A percentile compares a stretch with the other conserved stretches of the same genome.
These are phyloP conservation scores for Didymella pomorum DNA, from an alignment of 2,329 filamentous ascomycete genomes.

Conservation along the genomic window DNA sequence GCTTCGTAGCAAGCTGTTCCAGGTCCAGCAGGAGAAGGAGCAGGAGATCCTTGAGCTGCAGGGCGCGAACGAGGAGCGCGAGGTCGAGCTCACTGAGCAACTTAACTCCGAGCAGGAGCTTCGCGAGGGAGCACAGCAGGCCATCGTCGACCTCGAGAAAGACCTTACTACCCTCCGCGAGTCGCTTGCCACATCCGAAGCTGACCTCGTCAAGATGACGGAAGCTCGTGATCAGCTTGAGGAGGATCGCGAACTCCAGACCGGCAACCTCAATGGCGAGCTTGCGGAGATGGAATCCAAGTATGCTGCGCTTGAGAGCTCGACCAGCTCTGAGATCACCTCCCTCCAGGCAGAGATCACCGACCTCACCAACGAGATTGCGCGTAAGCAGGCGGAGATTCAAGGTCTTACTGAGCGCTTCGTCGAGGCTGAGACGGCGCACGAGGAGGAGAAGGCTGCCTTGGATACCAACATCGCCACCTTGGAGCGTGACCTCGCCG, in stretches of 20 bases:
- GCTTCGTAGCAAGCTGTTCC: conserved; percentile 58
- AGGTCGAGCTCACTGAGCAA: conserved; percentile 50
- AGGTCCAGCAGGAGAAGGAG: conserved; percentile 55
- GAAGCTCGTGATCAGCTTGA: conserved; percentile 45
- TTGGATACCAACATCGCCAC: conserved; percentile 35
- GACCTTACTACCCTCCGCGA: conserved; percentile 48
- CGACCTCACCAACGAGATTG: conserved; percentile 52
- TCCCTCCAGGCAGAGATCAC: conserved; percentile 50
- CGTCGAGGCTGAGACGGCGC: conserved; percentile 33
- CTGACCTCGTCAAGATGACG: conserved; percentile 33
- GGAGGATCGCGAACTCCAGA: conserved; percentile 42
- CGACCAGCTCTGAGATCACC: conserved; percentile 42
- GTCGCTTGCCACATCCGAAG: conserved; percentile 39
- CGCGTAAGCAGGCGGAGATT: conserved; percentile 51
- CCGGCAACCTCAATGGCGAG: conserved; percentile 47
- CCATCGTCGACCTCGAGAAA: conserved; percentile 43
- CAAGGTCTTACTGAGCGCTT: conserved; percentile 42
- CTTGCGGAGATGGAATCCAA: conserved; percentile 45
- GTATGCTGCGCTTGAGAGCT: conserved; percentile 43
- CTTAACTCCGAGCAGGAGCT: conserved; percentile 51
- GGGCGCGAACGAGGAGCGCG: conserved; percentile 48
- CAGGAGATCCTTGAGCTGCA: conserved; percentile 50
- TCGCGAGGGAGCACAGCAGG: conserved; percentile 50
- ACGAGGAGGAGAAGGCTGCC: conserved; percentile 39
- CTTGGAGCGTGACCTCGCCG: conserved; percentile 33